Conservation (phyloP, 2,329 filamentous ascomycete species). For the Rhinocladiella similis region DNA sequence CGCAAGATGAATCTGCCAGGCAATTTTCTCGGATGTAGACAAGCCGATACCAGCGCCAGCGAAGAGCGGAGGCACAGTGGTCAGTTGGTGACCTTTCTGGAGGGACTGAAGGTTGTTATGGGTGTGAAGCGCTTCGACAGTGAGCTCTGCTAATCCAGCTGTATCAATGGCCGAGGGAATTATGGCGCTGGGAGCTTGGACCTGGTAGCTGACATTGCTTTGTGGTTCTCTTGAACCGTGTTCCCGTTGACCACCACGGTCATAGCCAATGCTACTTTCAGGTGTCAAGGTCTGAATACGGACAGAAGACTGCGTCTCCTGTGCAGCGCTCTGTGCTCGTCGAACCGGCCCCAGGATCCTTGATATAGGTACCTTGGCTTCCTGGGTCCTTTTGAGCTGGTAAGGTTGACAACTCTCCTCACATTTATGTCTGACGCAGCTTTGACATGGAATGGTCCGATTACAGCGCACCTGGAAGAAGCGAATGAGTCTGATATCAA, state of each 20-base stretch:
- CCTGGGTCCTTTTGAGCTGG: conserved; percentile 23
- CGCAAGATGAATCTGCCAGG: conserved; percentile 29
- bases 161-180: too few species aligned
- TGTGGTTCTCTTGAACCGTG: background rate
- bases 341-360: conserved; percentile 5
- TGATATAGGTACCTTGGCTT: conserved; percentile 3
- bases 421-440: conserved; percentile 34
- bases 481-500: too few species aligned
- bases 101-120: background rate
- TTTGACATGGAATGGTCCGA: conserved; percentile 34
- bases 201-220: background rate
- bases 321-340: background rate
- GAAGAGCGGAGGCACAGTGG: background rate
- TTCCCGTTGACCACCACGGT: background rate
- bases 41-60: background rate
- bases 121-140: conserved; percentile 2
- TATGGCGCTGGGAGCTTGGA: background rate
- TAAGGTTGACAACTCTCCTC: conserved; percentile 34
- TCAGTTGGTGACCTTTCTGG: background rate
- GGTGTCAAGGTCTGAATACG: background rate
- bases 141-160: background rate
- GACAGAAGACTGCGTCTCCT: background rate
- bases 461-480: conserved; percentile 31
- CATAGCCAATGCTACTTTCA: background rate
- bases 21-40: conserved; percentile 12